A percentile compares a stretch with the other conserved stretches of the same genome.
Conservation (phyloP, 345 rosid species). For the Nasturtium officinale region DNA sequence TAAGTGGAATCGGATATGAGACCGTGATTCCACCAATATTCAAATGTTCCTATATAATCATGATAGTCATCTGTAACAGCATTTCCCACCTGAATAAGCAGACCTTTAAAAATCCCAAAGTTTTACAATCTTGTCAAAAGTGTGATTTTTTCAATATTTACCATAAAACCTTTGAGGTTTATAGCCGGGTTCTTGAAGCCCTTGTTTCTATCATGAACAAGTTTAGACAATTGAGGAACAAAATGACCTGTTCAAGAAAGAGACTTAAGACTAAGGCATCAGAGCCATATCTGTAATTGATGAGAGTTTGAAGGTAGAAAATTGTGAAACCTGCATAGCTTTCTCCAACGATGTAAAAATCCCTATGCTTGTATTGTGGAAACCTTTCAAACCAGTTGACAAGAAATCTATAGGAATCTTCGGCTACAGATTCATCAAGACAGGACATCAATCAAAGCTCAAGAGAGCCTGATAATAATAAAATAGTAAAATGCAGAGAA, state of each 20-base stretch:
- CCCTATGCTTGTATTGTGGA: slow-evolving; percentile 89
- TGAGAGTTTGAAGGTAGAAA: background rate
- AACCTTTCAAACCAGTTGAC: slow-evolving; percentile 91
- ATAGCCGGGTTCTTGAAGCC: slow-evolving; percentile 66
- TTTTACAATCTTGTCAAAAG: slow-evolving; percentile 21
- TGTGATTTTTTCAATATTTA: slow-evolving; percentile 32
- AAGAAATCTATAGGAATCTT: slow-evolving; percentile 76
- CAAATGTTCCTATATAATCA: slow-evolving; percentile 81
- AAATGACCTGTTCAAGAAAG: slow-evolving; percentile 71
- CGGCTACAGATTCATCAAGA: slow-evolving; percentile 58
- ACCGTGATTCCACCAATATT: slow-evolving; percentile 98
- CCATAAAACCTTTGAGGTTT: slow-evolving; percentile 92
- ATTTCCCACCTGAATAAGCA: slow-evolving; percentile 77
- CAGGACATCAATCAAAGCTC: slow-evolving; percentile 6
- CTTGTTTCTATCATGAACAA: slow-evolving; percentile 70
- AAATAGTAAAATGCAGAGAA: slow-evolving; percentile 1
- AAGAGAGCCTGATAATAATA: background rate
- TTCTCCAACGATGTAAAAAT: slow-evolving; percentile 92
- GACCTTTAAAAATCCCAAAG: background rate
- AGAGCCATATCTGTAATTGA: background rate
- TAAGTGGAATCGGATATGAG: slow-evolving; percentile 90
- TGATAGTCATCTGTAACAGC: slow-evolving; percentile 94
- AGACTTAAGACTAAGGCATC: slow-evolving; percentile 4
- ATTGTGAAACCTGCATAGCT: slow-evolving; percentile 81
- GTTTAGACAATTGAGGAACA: slow-evolving; percentile 92